phyloP scores from a whole-genome alignment of 352 stramenopile genomes.

The Globisporangium paroecandrum region DNA sequence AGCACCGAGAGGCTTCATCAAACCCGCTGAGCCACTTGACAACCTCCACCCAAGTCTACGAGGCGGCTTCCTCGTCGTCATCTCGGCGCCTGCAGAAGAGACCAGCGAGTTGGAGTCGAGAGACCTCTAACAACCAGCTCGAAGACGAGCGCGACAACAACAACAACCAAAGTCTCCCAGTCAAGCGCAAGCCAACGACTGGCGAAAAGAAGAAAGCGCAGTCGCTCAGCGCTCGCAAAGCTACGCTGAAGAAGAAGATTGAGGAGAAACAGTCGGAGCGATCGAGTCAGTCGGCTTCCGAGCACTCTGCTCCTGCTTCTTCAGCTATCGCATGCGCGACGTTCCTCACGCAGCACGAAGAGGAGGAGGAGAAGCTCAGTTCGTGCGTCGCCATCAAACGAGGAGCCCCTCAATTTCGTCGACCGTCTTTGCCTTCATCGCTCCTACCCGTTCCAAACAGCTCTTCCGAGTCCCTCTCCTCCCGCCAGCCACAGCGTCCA shows the following conservation, averaged over 20 bases:
- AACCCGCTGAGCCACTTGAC: slow-evolving; percentile 20
- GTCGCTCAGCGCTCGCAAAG: slow-evolving; percentile 31
- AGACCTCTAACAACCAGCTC: slow-evolving; percentile 18
- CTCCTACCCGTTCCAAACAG: background rate
- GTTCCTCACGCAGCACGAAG: slow-evolving; percentile 44
- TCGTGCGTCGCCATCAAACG: background rate
- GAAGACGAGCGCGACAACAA: slow-evolving; percentile 15
- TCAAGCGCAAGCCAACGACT: background rate
- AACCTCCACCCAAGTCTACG: slow-evolving; percentile 14
- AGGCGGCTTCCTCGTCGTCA: slow-evolving; percentile 11
- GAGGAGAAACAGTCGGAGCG: slow-evolving; percentile 3
- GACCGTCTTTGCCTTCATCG: background rate
- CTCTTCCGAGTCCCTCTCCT: background rate
- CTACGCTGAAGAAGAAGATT: slow-evolving; percentile 43
- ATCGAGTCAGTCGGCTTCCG: slow-evolving; percentile 7
- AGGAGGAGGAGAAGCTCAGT: slow-evolving; percentile 28
- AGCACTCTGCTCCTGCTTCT: background rate
- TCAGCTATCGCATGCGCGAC: slow-evolving; percentile 14
- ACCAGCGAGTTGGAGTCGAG: background rate
- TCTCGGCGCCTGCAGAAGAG: slow-evolving; percentile 6
- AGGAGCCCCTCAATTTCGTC: slow-evolving; percentile 1
- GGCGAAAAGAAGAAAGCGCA: slow-evolving; percentile 4
- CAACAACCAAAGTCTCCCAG: background rate
- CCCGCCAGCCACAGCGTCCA: slow-evolving; percentile 8
- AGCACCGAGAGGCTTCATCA: background rate